Base-by-base conservation (phyloP, 208 protist species). In the Angomonas ambiguus region DNA sequence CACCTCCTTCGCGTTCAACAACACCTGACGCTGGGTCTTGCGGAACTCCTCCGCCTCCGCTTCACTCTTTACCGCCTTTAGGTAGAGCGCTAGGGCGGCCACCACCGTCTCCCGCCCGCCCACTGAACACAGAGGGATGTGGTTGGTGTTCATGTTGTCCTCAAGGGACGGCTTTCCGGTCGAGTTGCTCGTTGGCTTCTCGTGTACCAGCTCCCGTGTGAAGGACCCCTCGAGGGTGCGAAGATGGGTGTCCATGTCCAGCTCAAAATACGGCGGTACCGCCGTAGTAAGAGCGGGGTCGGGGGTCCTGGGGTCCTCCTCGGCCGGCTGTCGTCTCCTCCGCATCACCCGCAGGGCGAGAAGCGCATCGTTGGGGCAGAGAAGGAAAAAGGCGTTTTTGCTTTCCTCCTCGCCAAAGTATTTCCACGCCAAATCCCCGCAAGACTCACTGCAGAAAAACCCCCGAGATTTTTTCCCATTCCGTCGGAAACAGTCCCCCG, bases 341-440 rank as follows among this genome's bases (percentile, higher is more conserved):
- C 72, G 77, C 22, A 92, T 28, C 62, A 93, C 57, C 48, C 91
- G 82, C 58, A 65, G 72, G 16, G 88, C 91, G 20, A 96, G 72
- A 16, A 96, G 75, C 5, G 82, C 73, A 68, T 96, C 91, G 63
- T 88, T 78, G 6, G 88, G 87, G 73, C 91, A 96, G 60, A 82
- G 75, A 18, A 93, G 69, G 62, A 88, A 94, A 63, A 96, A 96
- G 2, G 77, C 41, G 69, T 91, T 85, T 22, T 66, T 55, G 28
- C 63, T 78, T 68, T 93, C 87, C 53, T 78, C 73, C 32, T 83
- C 68, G 6, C 87, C 86, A 72, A 91, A 93, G 71, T 76, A 65
- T 51, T 77, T 69, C 91, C 91, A 96, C 34, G 77, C 74, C 0
- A 69, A 69, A 51, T 58, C 64, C 11, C 81, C 85, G 60, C 88